Conservation (phyloP, 2,329 filamentous ascomycete species). For the Pseudocercospora fuligena region DNA sequence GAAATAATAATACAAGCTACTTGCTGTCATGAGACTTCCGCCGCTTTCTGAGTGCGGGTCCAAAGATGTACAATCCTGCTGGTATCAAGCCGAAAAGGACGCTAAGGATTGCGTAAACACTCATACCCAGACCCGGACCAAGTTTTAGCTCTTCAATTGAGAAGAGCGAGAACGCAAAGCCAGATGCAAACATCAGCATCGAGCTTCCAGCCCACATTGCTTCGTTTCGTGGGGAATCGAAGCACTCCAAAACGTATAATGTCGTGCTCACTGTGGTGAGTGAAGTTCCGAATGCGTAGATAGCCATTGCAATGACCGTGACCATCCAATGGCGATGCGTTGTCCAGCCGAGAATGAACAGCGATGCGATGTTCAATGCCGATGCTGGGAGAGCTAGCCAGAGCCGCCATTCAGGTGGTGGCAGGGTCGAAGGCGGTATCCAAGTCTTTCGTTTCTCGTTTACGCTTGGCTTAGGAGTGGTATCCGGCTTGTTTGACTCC, state of each 20-base stretch:
- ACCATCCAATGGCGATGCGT: conserved; percentile 55
- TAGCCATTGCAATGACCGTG: conserved; percentile 53
- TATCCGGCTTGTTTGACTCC: conserved; percentile 5
- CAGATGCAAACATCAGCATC: conserved; percentile 59
- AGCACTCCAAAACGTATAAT: conserved; percentile 59
- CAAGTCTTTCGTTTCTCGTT: conserved; percentile 14
- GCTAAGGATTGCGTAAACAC: conserved; percentile 44
- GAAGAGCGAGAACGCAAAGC: conserved; percentile 64
- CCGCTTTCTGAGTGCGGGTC: not conserved
- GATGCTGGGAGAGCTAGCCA: conserved; percentile 28
- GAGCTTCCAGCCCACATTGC: conserved; percentile 63
- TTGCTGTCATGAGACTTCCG: not conserved
- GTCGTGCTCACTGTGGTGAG: conserved; percentile 34
- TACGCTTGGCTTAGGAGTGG: conserved; percentile 4
- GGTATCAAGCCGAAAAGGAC: conserved; percentile 10
- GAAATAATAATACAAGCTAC: not conserved
- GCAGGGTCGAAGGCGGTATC: conserved; percentile 16
- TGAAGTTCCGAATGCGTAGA: conserved; percentile 25
- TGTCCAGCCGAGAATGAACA: conserved; percentile 37
- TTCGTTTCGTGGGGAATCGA: conserved; percentile 57
- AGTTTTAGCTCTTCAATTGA: conserved; percentile 53
- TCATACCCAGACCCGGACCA: conserved; percentile 46
- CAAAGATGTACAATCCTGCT: conserved; percentile 6
- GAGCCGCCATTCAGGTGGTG: conserved; percentile 32
- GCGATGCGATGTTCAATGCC: conserved; percentile 19